A percentile compares a stretch with the other conserved stretches of the same genome.
These are phyloP conservation scores for Tolypocladium pustulatum DNA, from an alignment of 2,329 filamentous ascomycete species.

Conservation along the genomic window DNA sequence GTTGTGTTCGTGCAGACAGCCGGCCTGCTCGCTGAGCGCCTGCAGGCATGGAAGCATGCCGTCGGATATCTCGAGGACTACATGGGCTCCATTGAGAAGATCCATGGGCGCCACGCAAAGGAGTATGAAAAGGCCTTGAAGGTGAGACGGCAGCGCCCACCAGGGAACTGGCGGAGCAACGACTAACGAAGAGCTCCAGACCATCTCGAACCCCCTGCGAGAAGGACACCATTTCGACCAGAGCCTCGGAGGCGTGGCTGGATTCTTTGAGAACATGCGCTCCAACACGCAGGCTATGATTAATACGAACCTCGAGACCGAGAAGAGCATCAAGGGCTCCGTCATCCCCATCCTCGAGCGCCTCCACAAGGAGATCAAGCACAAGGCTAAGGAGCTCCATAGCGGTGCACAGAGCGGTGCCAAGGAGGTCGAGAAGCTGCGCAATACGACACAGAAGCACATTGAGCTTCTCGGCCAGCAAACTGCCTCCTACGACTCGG, in stretches of 20 bases:
- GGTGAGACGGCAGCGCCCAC: constrained; percentile 24
- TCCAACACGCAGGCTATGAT: constrained; percentile 85
- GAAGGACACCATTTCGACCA: constrained; percentile 93
- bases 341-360: constrained; percentile 84
- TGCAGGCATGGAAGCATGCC: constrained; percentile 94
- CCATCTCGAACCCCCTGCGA: constrained; percentile 72
- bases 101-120: constrained; percentile 75
- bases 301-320: constrained; percentile 83
- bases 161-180: fast-evolving
- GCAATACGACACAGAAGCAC: constrained; percentile 81
- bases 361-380: constrained; percentile 92
- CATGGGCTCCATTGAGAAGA: constrained; percentile 72
- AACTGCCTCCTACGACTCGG: constrained; percentile 68
- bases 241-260: constrained; percentile 73
- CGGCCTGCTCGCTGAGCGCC: constrained; percentile 73
- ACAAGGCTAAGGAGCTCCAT: constrained; percentile 82
- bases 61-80: constrained; percentile 89
- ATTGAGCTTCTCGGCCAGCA: constrained; percentile 89
- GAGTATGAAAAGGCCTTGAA: constrained; percentile 94
- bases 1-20: constrained; percentile 44
- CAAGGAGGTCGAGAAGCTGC: constrained; percentile 87
- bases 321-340: constrained; percentile 77
- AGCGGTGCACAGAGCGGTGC: constrained; percentile 72
- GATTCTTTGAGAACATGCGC: constrained; percentile 89
- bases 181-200: constrained; percentile 35